Base-by-base conservation (phyloP, 257 asterid species). In the Leonotis leonurus region DNA sequence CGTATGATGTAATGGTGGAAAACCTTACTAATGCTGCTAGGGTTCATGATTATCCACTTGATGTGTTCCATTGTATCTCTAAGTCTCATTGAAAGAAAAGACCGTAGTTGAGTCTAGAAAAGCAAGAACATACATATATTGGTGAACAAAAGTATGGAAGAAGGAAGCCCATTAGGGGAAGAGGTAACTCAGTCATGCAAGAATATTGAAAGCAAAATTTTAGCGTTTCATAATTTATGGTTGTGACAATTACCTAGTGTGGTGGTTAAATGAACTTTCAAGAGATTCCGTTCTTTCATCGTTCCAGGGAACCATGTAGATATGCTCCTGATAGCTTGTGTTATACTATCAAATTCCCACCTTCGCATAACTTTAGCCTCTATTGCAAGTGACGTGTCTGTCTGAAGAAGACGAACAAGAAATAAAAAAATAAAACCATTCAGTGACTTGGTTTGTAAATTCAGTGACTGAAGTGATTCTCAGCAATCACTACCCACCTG, bases 281-380 rank as follows among this genome's bases (percentile, higher is more conserved):
- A 70, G 48, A 85, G 71, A 72, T 16, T 64, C 64, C 53, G 88
- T 51, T 88, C 95, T 11, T 66, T 27, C 48, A 7, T 13, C 3
- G 95, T 81, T 63, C 95, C 96, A 1, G 82, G 82, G 51, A 80
- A 88, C 96, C 96, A 88, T 27, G 74, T 43, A 46, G 74, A 55
- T 61, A 83, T 68, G 75, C 73, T 77, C 57, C 65, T 68, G 44
- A 78, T 67, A 67, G 96, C 95, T 75, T 88, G 92, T 21, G 75
- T 46, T 73, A 83, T 74, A 54, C 88, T 83, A 60, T 88, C 95
- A 53, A 88, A 88, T 71, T 88, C 95, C 95, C 92, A 88, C 72
- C 96, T 76, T 60, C 74, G 75, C 93, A 85, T 85, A 56, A 73
- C 56, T 71, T 83, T 88, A 39, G 92, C 79, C 79, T 88, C 96